Conservation (phyloP, 2,329 filamentous ascomycete species). For the Venturia asperata region DNA sequence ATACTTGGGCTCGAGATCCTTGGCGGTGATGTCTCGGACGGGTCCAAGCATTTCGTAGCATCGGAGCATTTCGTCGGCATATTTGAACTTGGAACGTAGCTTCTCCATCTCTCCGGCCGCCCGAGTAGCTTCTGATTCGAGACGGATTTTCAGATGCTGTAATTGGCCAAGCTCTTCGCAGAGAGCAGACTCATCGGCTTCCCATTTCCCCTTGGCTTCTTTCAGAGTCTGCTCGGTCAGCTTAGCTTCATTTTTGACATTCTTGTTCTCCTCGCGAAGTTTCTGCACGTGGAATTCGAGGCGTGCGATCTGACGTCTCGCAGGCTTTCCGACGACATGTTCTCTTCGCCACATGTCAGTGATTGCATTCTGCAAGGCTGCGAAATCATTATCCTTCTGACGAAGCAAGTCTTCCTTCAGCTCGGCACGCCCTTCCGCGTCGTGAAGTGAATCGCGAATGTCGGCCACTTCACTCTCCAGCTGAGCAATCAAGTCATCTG, state of each 20-base stretch:
- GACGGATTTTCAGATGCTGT: neutral
- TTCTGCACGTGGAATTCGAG: neutral
- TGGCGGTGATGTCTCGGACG: neutral
- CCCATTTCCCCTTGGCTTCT: neutral
- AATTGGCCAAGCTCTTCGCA: neutral
- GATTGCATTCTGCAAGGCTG: neutral
- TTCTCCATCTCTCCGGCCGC: neutral
- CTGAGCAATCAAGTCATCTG: neutral
- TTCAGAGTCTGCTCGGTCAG: neutral
- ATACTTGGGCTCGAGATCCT: neutral
- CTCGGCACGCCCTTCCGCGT: neutral
- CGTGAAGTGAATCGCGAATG: neutral
- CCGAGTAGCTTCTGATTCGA: neutral
- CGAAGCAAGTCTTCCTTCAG: neutral
- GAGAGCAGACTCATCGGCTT: neutral
- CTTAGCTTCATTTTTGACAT: neutral
- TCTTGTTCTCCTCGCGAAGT: neutral
- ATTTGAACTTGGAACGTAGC: neutral
- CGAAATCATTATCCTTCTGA: neutral
- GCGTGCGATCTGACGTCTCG: neutral
- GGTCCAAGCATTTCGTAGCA: neutral
- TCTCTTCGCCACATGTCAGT: neutral
- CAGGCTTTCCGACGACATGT: neutral
- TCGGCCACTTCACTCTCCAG: neutral
- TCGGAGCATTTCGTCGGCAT: neutral